A percentile compares a stretch with the other conserved stretches of the same genome.
Evolutionary conservation across 495 filamentous ascomycete species (phyloP).

Genomic region (Bombardia bombarda): DNA sequence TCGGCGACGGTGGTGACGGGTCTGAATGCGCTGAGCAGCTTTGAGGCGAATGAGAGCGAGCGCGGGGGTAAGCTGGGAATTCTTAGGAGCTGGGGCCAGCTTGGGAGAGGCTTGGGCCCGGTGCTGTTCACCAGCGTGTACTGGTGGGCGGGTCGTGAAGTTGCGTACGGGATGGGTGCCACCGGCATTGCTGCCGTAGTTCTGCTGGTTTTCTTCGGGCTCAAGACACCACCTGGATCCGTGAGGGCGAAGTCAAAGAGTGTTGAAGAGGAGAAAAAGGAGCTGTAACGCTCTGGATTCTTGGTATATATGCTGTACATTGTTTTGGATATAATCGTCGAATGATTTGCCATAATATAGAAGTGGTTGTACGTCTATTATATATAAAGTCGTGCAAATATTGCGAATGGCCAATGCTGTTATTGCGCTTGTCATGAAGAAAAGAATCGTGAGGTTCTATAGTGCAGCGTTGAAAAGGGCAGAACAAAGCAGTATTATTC

Average conservation of each 20-base stretch:
- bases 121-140: slow-evolving; percentile 92
- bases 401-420: not conserved
- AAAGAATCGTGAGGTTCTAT: too few species aligned
- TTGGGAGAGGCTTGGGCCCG: slow-evolving; percentile 79
- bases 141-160: slow-evolving; percentile 93
- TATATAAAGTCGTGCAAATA: not conserved
- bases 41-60: slow-evolving; percentile 74
- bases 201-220: slow-evolving; percentile 57
- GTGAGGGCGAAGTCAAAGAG: slow-evolving; percentile 13
- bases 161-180: slow-evolving; percentile 76
- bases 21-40: slow-evolving; percentile 81
- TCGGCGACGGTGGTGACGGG: slow-evolving; percentile 92
- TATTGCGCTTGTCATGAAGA: too few species aligned
- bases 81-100: slow-evolving; percentile 75
- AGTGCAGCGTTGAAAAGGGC: too few species aligned
- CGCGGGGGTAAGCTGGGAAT: slow-evolving; percentile 80
- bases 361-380: not conserved
- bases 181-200: slow-evolving; percentile 68
- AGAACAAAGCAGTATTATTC: too few species aligned
- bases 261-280: slow-evolving; percentile 25
- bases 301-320: not conserved
- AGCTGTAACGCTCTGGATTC: slow-evolving; percentile 23
- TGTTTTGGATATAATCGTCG: not conserved
- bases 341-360: slow-evolving; percentile 1
- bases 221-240: slow-evolving; percentile 45